Conservation (phyloP, 2,329 filamentous ascomycete genomes). For the Xylaria sp. region DNA sequence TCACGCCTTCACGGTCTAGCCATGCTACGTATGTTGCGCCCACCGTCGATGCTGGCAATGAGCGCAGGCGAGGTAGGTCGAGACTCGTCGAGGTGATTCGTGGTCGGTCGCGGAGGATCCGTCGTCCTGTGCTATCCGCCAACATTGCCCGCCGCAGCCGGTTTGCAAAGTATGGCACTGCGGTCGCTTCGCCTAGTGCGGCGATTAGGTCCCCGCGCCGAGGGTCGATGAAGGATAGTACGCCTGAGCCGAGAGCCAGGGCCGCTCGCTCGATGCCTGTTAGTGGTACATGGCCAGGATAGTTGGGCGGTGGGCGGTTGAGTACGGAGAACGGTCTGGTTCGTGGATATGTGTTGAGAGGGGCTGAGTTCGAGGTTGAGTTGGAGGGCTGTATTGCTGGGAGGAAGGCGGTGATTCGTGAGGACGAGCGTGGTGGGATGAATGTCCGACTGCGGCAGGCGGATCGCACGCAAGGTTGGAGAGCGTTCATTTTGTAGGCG, state of each 20-base stretch:
- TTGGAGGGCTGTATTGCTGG: constrained; percentile 1
- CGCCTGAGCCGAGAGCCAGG: constrained; percentile 72
- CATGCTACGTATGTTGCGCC: constrained; percentile 86
- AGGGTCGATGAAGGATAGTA: constrained; percentile 76
- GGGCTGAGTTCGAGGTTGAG: neutral
- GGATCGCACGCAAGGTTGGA: constrained; percentile 36
- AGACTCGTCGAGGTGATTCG: constrained; percentile 83
- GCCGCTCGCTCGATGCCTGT: constrained; percentile 79
- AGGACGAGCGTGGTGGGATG: constrained; percentile 10
- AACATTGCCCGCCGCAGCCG: constrained; percentile 95
- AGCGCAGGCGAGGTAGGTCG: constrained; percentile 73
- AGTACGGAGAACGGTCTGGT: constrained; percentile 77
- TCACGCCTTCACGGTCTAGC: constrained; percentile 94
- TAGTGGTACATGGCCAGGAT: constrained; percentile 91
- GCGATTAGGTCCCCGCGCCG: constrained; percentile 92
- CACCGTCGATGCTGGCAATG: constrained; percentile 76
- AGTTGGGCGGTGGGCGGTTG: constrained; percentile 85
- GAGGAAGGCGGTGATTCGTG: constrained; percentile 6
- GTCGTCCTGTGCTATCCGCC: constrained; percentile 79
- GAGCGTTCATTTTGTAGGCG: constrained; percentile 40
- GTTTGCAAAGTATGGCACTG: constrained; percentile 93
- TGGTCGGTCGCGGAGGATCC: constrained; percentile 89
- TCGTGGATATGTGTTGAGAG: neutral
- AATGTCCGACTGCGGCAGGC: constrained; percentile 19
- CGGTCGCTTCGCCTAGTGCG: constrained; percentile 91